Evolutionary conservation across 345 rosid species (phyloP), one percentile per base, ranked within the genome.

Genomic region (Erodium maritimum): DNA sequence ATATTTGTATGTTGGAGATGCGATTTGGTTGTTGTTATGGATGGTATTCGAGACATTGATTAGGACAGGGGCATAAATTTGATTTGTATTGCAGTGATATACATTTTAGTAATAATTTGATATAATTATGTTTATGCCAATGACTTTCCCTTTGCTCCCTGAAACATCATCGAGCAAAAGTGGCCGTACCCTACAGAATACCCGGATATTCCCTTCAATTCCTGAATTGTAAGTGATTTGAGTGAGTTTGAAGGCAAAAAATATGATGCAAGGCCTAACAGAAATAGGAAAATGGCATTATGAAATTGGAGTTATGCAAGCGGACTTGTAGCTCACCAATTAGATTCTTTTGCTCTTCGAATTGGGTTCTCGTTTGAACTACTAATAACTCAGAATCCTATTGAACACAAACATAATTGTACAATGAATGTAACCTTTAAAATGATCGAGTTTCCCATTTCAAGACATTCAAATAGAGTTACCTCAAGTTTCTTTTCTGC

Each of bases 171-270:
- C 94, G 1, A 89, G 89, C 63, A 85, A 70, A 59, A 78, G 37
- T 42, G 96, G 99, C 2, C 99, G 94, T 42, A 93, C 96, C 59
- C 99, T 78, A 58, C 96, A 93, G 62, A 93, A 93, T 0, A 93
- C 99, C 6, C 99, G 83, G 52, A 93, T 93, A 51, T 91, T 91
- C 19, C 98, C 98, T 80, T 91, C 10, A 91, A 68, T 79, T 91
- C 98, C 98, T 91, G 69, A 14, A 46, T 59, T 21, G 59, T 37
- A 21, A 50, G 29, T 55, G 17, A 5, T 37, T n/a, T 63, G 21
- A 68, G 50, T 17, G 24, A 14, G 34, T 58, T 0, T n/a, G 17
- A 20, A 23, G 54, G 48, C 54, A 4, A 16, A 48, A n/a, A 9
- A 11, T 0, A 19, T 25, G 33, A 25, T 25, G 33, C 33, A 25